These are phyloP conservation scores for Yamadazyma atlantica DNA, from an alignment of 1,139 yeast genomes.

Conservation along the genomic window DNA sequence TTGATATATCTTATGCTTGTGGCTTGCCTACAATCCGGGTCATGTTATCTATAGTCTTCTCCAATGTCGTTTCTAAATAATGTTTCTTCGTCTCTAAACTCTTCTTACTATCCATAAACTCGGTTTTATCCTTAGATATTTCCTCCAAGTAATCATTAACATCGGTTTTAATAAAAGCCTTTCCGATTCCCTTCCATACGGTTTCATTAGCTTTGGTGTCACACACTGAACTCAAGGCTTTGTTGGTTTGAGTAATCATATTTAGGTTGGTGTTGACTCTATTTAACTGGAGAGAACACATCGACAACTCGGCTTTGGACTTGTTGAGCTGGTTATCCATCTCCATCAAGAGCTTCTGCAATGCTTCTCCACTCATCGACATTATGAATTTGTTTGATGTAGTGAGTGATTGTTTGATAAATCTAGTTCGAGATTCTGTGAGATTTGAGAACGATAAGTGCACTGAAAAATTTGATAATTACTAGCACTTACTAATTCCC, in stretches of 20 bases:
- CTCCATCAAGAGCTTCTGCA: conserved; percentile 55
- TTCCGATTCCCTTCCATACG: conserved; percentile 88
- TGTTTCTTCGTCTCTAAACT: conserved; percentile 66
- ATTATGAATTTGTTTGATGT: conserved; percentile 4
- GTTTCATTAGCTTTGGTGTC: conserved; percentile 33
- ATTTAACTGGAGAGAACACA: conserved; percentile 60
- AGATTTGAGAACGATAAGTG: no score
- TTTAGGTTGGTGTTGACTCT: conserved; percentile 57
- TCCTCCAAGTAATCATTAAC: conserved; percentile 47
- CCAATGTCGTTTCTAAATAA: conserved; percentile 75
- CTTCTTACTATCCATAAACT: conserved; percentile 56
- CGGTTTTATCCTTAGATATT: conserved; percentile 51
- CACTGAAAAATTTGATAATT: not conserved
- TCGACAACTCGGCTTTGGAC: conserved; percentile 61
- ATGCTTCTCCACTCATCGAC: conserved; percentile 50
- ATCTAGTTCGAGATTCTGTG: no score
- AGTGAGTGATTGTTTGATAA: no score
- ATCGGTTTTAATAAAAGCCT: conserved; percentile 56
- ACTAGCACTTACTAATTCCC: not conserved
- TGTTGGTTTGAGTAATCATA: conserved; percentile 55
- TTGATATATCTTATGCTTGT: no score
- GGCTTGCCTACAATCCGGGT: conserved; percentile 41
- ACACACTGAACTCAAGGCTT: conserved; percentile 48
- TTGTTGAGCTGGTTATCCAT: conserved; percentile 64
- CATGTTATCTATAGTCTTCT: conserved; percentile 68